These are phyloP conservation scores for Talaromyces albobiverticillius DNA, from an alignment of 2,329 filamentous ascomycete species.

Conservation along the genomic window DNA sequence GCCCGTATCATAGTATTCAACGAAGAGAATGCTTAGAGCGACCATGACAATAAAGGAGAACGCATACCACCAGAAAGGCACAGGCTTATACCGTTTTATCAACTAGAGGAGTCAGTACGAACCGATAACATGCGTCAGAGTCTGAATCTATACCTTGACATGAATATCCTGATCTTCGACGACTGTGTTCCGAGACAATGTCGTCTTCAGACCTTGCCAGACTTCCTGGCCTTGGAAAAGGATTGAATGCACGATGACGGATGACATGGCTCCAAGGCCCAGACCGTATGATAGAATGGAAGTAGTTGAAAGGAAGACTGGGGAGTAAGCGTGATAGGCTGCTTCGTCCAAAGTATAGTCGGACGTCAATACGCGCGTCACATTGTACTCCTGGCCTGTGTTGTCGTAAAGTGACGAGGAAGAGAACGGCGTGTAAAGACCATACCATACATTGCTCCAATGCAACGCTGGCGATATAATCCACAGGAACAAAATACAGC, in stretches of 20 bases:
- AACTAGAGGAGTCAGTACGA: conserved; percentile 19
- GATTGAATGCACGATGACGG: conserved; percentile 52
- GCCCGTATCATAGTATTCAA: conserved; percentile 47
- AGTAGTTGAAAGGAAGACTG: not conserved
- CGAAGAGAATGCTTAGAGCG: conserved; percentile 48
- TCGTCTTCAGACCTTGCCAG: conserved; percentile 44
- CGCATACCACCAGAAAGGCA: conserved; percentile 57
- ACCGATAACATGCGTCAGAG: conserved; percentile 24
- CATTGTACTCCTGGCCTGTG: not conserved
- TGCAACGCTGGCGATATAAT: conserved; percentile 15
- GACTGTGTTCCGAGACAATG: conserved; percentile 21
- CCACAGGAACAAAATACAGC: conserved; percentile 25
- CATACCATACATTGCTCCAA: not conserved
- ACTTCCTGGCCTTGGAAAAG: conserved; percentile 56
- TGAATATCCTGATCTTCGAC: conserved; percentile 41
- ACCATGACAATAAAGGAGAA: conserved; percentile 44
- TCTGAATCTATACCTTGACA: conserved; percentile 19
- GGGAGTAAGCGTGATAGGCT: not conserved
- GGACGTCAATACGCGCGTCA: not conserved
- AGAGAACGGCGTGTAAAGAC: not conserved
- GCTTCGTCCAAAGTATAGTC: not conserved
- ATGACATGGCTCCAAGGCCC: conserved; percentile 56
- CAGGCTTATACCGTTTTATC: conserved; percentile 49
- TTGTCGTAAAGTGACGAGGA: not conserved
- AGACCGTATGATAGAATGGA: conserved; percentile 42